Evolutionary conservation across 495 filamentous ascomycete genomes (phyloP).

Genomic region (Xylaria palmicola): DNA sequence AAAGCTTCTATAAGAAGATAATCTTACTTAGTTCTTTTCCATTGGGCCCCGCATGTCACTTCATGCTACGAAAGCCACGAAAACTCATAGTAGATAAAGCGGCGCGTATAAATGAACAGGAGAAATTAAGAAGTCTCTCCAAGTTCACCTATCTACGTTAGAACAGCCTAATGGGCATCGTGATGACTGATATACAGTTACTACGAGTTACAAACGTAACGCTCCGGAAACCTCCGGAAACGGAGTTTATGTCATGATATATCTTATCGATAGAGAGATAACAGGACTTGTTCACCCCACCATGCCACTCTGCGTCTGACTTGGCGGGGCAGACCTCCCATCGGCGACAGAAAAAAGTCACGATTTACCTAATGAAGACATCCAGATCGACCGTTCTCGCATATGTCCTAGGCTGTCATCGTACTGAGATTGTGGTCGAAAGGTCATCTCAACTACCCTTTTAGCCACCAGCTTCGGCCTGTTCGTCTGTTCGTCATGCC

Average conservation of each 20-base stretch:
- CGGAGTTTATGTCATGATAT: background rate
- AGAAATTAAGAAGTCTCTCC: no score
- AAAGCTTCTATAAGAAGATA: no score
- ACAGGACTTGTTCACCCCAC: slow-evolving; percentile 3
- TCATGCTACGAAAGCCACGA: no score
- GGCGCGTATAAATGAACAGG: no score
- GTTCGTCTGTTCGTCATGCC: slow-evolving; percentile 27
- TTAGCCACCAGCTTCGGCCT: slow-evolving; percentile 4
- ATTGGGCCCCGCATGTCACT: no score
- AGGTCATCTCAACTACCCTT: background rate
- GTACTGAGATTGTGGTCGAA: background rate
- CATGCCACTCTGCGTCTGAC: slow-evolving; percentile 3
- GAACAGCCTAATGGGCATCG: no score
- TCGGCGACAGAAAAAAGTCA: background rate
- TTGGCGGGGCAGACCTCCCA: slow-evolving; percentile 7
- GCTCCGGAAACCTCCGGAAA: no score
- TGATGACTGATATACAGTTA: no score
- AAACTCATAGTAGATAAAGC: no score
- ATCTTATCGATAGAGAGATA: slow-evolving; percentile 14
- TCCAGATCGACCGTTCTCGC: background rate
- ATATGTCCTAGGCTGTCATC: background rate
- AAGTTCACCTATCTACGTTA: no score
- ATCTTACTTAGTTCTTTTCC: no score
- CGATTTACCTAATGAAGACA: background rate
- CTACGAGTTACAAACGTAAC: no score